Conservation (phyloP, 768 basidiomycete genomes). For the Calocybe indica region DNA sequence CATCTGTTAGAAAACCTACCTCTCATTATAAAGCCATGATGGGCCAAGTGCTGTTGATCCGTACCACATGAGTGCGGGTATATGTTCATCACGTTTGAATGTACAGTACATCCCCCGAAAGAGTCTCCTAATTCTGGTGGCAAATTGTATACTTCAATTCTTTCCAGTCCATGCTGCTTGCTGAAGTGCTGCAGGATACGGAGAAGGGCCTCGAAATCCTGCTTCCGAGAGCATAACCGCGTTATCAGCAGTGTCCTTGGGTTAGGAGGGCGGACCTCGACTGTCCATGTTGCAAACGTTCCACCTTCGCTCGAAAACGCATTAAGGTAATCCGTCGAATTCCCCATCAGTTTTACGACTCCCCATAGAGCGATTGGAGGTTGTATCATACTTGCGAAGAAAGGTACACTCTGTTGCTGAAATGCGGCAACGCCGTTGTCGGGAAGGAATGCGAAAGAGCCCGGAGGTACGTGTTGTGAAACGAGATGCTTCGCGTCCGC, state of each 20-base stretch:
- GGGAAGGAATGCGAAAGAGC: constrained; percentile 36
- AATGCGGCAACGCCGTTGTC: constrained; percentile 42
- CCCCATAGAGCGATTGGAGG: constrained; percentile 24
- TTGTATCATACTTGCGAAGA: constrained; percentile 11
- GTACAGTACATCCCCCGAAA: constrained; percentile 27
- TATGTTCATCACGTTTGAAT: constrained; percentile 27
- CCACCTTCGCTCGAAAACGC: constrained; percentile 4
- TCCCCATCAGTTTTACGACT: constrained; percentile 7
- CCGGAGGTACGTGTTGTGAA: constrained; percentile 1
- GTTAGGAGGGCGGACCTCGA: constrained; percentile 27
- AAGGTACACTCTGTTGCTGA: constrained; percentile 27
- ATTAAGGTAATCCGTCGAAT: neutral
- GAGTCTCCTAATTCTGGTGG: constrained; percentile 22
- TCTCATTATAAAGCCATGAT: constrained; percentile 47
- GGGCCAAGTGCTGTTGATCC: constrained; percentile 21
- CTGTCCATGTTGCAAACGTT: constrained; percentile 38
- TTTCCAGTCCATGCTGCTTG: constrained; percentile 22
- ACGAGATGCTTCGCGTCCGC: constrained; percentile 30
- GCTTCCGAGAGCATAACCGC: constrained; percentile 25
- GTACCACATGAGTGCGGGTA: constrained; percentile 47
- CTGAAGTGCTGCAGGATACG: constrained; percentile 28
- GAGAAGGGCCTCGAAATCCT: constrained; percentile 29
- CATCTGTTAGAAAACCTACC: constrained; percentile 18
- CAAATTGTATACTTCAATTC: constrained; percentile 45
- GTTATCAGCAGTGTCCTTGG: constrained; percentile 36